These are phyloP conservation scores for Myriosclerotinia curreyana DNA, from an alignment of 2,329 filamentous ascomycete genomes.

Conservation along the genomic window DNA sequence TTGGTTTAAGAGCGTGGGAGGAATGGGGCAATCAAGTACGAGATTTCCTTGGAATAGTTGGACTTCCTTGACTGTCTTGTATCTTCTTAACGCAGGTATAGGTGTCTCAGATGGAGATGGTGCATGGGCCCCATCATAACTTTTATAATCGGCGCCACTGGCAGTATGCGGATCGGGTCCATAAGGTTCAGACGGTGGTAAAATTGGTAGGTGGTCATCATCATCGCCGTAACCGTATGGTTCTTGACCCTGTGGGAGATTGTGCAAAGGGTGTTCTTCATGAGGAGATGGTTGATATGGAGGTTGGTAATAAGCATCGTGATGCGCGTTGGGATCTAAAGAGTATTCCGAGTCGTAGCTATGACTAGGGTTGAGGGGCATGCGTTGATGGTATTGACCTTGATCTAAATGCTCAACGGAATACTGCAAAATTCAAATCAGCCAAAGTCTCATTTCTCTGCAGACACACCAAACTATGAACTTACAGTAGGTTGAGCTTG, in stretches of 20 bases:
- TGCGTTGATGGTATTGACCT: conserved; percentile 58
- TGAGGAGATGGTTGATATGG: conserved; percentile 64
- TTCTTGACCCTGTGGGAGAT: conserved; percentile 23
- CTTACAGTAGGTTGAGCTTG: conserved; percentile 81
- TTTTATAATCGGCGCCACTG: conserved; percentile 43
- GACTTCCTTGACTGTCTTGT: conserved; percentile 99
- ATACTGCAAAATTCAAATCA: conserved; percentile 48
- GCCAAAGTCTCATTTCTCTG: conserved; percentile 5
- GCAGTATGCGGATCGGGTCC: conserved; percentile 55
- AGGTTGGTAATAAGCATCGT: conserved; percentile 81
- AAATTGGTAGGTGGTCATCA: conserved; percentile 72
- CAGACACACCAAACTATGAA: conserved; percentile 30
- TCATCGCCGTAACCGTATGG: conserved; percentile 51
- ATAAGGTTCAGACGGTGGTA: conserved; percentile 53
- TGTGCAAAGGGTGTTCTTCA: too few relatives aligned
- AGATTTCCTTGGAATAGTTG: conserved; percentile 94
- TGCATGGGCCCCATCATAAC: conserved; percentile 43
- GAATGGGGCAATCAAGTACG: conserved; percentile 93
- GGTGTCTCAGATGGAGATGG: conserved; percentile 49
- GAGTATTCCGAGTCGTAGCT: conserved; percentile 64
- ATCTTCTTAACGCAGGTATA: conserved; percentile 69
- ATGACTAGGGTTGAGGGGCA: conserved; percentile 46
- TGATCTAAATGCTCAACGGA: conserved; percentile 66
- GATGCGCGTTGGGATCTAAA: conserved; percentile 78
- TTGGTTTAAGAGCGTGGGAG: conserved; percentile 73